These are phyloP conservation scores for Trypanosoma congolense DNA, from an alignment of 208 protist genomes.

Conservation along the genomic window DNA sequence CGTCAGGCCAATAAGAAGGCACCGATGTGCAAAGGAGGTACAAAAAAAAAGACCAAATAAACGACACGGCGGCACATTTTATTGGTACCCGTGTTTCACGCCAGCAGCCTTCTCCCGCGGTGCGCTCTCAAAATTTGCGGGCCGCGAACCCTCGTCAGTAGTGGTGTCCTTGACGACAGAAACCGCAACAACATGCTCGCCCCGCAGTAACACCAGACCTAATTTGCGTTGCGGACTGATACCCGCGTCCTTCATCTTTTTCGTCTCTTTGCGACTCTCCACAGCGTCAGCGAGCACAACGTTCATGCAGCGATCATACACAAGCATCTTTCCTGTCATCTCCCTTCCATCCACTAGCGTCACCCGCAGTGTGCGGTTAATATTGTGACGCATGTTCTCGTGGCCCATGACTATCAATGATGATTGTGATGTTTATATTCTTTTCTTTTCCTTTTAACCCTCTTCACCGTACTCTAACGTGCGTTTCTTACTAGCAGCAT, in stretches of 20 bases:
- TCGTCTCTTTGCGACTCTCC: constrained; percentile 62
- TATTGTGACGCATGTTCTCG: constrained; percentile 76
- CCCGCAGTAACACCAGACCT: constrained; percentile 75
- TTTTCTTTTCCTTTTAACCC: too few species aligned
- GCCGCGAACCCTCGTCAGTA: constrained; percentile 2
- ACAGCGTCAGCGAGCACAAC: constrained; percentile 60
- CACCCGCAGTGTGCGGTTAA: constrained; percentile 71
- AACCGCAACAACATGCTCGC: constrained; percentile 81
- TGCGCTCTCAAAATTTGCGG: constrained; percentile 35
- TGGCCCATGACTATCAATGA: constrained; percentile 49
- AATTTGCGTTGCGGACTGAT: constrained; percentile 46
- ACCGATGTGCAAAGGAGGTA: too few species aligned
- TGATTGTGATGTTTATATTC: too few species aligned
- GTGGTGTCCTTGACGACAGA: constrained; percentile 36
- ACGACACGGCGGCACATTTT: background rate
- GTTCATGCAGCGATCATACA: constrained; percentile 88
- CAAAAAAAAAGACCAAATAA: background rate
- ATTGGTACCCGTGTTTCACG: constrained; percentile 36
- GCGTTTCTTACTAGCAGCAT: too few species aligned
- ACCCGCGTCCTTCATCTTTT: constrained; percentile 61
- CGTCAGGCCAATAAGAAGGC: too few species aligned
- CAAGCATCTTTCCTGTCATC: constrained; percentile 69
- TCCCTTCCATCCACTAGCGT: constrained; percentile 69
- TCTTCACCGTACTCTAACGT: too few species aligned
- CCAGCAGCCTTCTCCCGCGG: constrained; percentile 35